A percentile compares a stretch with the other conserved stretches of the same genome.
phyloP scores from a whole-genome alignment of 495 filamentous ascomycete species.

The Geoglossum glabrum region DNA sequence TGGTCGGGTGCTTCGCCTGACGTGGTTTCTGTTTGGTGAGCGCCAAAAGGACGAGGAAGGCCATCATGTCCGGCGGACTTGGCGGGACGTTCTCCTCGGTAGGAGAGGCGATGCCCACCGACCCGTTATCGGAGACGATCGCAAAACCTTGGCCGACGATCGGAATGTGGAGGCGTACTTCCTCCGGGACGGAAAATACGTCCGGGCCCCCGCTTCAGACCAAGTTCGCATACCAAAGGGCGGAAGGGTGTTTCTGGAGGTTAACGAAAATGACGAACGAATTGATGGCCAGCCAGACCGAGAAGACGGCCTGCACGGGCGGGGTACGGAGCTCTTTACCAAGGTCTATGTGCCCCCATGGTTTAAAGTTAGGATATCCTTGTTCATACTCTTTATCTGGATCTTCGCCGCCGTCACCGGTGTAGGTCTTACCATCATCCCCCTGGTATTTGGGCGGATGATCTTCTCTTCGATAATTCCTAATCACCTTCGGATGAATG shows the following conservation, averaged over 20 bases:
- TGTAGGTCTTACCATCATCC: constrained; percentile 66
- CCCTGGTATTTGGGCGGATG: constrained; percentile 61
- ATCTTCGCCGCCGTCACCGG: constrained; percentile 82
- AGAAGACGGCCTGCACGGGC: constrained; percentile 43
- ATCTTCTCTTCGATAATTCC: constrained; percentile 52
- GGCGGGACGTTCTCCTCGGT: constrained; percentile 27
- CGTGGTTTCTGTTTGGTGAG: constrained; percentile 83
- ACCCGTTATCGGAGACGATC: constrained; percentile 24
- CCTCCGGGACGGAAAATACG: constrained; percentile 57
- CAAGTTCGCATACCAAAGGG: constrained; percentile 86
- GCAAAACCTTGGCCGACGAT: constrained; percentile 16
- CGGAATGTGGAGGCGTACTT: constrained; percentile 31
- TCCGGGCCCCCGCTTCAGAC: constrained; percentile 78
- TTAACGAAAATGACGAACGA: constrained; percentile 47
- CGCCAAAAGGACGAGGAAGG: constrained; percentile 69
- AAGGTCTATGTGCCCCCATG: constrained; percentile 77
- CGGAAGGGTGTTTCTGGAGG: constrained; percentile 56
- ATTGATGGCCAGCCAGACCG: constrained; percentile 38
- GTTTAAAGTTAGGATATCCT: constrained; percentile 59
- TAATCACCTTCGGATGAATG: constrained; percentile 52
- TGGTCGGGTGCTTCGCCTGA: constrained; percentile 58
- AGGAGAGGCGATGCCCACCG: constrained; percentile 29
- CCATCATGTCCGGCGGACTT: constrained; percentile 31
- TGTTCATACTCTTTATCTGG: constrained; percentile 85
- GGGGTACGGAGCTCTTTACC: constrained; percentile 36